A percentile compares a stretch with the other conserved stretches of the same genome.
phyloP scores from a whole-genome alignment of 2,329 filamentous ascomycete genomes.

The Coniochaeta hoffmannii region DNA sequence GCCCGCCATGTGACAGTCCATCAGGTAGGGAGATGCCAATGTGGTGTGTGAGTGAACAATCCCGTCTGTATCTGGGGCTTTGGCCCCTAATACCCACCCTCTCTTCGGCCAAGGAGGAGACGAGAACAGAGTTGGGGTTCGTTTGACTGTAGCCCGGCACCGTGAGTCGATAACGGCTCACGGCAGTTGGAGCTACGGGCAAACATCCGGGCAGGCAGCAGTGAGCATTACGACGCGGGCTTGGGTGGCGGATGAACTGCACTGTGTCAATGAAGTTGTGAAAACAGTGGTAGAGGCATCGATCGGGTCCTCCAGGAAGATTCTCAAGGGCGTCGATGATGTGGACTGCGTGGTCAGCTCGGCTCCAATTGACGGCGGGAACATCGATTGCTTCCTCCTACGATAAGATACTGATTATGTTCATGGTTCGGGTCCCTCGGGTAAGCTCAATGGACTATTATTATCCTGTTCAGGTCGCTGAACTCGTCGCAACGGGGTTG shows the following conservation, averaged over 20 bases:
- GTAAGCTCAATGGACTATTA: neutral
- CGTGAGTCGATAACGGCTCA: no score
- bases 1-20: neutral
- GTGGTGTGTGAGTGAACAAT: neutral
- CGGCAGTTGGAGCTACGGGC: no score
- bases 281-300: neutral
- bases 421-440: neutral
- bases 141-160: no score
- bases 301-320: neutral
- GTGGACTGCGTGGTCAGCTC: neutral
- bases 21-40: neutral
- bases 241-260: neutral
- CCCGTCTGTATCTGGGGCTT: neutral
- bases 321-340: neutral
- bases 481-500: neutral
- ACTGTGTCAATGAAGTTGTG: neutral
- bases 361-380: neutral
- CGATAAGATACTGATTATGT: neutral
- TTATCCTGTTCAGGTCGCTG: neutral
- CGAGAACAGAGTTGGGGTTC: neutral
- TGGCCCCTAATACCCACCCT: neutral
- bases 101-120: neutral
- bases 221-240: neutral
- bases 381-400: neutral
- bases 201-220: neutral